Base-by-base conservation (phyloP, 805 yeast genomes). In the Candida ascalaphidarum region DNA sequence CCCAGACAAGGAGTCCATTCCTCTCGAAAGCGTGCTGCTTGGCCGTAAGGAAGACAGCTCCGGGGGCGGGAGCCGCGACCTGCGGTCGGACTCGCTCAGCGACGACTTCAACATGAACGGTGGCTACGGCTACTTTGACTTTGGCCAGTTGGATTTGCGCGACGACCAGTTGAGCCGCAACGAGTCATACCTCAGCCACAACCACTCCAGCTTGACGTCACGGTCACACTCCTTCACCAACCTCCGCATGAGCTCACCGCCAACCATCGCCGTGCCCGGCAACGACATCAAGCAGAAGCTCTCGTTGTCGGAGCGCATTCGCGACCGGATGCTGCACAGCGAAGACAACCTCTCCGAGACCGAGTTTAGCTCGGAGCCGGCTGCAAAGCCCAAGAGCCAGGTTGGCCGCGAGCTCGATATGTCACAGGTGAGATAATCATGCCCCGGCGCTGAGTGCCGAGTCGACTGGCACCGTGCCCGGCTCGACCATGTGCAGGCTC, bases 91-190 rank as follows among this genome's bases (percentile, higher is more conserved):
- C n/a, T 24, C 23, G 23, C 46, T 33, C 40, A 61, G 50, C 28
- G 47, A 43, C 20, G 54, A 51, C 19, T 58, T 43, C 34, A 49
- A 48, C 30, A 41, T 71, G 32, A 59, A 85, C 22, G 89, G 95
- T 24, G 96, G 96, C 3, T 86, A 86, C 51, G 95, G 88, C 21
- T 81, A 82, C 51, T 82, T 82, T 49, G 92, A 81, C 41, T 65
- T 77, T 36, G 84, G 80, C 8, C 70, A 68, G 36, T 74, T 80
- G 38, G 77, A 77, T 33, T 47, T 71, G 30, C 63, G 81, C 36
- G 70, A 81, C 6, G 53, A 46, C 32, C 34, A 37, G 31, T 21
- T 41, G 19, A 35, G 37, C 9, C 47, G 56, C 12, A 47, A 48
- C 21, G 56, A 55, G 29, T 54, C 61, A 8, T 44, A 35, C 23